Percentiles rank a stretch among this genome's conserved stretches.
Conservation (phyloP, 768 basidiomycete genomes). For the Scleroderma bovista region DNA sequence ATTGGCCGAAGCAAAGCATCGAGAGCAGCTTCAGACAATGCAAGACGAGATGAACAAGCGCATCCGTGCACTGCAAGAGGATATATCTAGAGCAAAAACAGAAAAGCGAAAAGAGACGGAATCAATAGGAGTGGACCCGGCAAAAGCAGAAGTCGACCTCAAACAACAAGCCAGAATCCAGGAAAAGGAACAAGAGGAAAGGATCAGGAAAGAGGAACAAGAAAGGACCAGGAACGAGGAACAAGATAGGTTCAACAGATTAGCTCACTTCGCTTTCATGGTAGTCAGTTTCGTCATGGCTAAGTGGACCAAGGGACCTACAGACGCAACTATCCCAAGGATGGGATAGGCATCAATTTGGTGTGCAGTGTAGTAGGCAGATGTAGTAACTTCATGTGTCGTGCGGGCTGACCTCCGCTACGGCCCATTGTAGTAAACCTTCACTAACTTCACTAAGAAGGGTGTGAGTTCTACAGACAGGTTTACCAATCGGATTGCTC, state of each 20-base stretch:
- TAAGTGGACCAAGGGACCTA: background rate
- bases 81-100: constrained; percentile 3
- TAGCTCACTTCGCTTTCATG: background rate
- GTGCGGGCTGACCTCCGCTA: background rate
- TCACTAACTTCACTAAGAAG: too few species aligned
- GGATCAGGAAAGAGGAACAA: constrained; percentile 17
- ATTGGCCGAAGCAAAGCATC: constrained; percentile 22
- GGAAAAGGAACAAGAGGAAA: constrained; percentile 20
- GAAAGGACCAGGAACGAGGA: constrained; percentile 22
- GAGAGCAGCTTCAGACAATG: constrained; percentile 22
- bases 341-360: background rate
- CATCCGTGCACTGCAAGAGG: background rate
- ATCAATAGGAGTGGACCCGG: constrained; percentile 8
- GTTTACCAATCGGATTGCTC: background rate
- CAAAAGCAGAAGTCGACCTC: constrained; percentile 23
- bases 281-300: background rate
- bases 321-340: background rate
- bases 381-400: background rate
- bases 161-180: constrained; percentile 17
- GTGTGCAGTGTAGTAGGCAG: background rate
- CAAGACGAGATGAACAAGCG: constrained; percentile 20
- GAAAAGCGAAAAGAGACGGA: constrained; percentile 14
- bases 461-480: too few species aligned
- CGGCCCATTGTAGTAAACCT: too few species aligned
- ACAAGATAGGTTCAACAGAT: constrained; percentile 12